Evolutionary conservation across 768 basidiomycete genomes (phyloP).

Genomic region (Leccinum boreale): DNA sequence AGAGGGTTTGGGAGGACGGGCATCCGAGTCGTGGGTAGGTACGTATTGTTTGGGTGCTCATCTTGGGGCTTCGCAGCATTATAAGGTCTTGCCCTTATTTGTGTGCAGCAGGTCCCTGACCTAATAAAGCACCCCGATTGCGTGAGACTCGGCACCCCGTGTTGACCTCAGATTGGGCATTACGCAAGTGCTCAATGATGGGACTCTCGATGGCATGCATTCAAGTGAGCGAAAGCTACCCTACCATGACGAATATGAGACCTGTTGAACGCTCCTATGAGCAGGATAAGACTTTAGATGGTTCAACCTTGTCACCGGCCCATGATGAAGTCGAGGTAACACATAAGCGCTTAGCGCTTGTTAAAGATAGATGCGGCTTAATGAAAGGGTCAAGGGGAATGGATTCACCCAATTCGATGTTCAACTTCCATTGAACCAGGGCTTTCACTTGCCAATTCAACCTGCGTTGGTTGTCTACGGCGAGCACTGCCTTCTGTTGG

Average conservation of each 20-base stretch:
- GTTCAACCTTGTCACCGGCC: neutral
- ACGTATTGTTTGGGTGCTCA: neutral
- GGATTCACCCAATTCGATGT: neutral
- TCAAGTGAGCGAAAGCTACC: neutral
- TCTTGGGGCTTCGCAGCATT: neutral
- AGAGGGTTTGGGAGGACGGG: constrained; percentile 18
- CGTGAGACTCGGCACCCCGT: neutral
- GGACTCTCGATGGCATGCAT: neutral
- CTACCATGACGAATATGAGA: neutral
- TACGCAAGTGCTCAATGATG: neutral
- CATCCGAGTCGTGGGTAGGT: constrained; percentile 7
- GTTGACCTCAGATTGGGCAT: neutral
- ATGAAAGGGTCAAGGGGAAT: neutral
- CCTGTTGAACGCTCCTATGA: no score
- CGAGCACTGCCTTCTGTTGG: no score
- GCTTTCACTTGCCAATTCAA: neutral
- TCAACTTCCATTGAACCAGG: neutral
- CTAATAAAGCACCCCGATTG: neutral
- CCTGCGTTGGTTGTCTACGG: no score
- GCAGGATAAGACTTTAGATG: neutral
- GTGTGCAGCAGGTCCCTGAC: neutral
- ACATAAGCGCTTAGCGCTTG: neutral
- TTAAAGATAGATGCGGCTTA: neutral
- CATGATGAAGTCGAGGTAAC: neutral
- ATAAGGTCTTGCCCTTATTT: neutral